Evolutionary conservation across 2,329 filamentous ascomycete species (phyloP).

Genomic region (Chrysoporthe deuterocubensis): DNA sequence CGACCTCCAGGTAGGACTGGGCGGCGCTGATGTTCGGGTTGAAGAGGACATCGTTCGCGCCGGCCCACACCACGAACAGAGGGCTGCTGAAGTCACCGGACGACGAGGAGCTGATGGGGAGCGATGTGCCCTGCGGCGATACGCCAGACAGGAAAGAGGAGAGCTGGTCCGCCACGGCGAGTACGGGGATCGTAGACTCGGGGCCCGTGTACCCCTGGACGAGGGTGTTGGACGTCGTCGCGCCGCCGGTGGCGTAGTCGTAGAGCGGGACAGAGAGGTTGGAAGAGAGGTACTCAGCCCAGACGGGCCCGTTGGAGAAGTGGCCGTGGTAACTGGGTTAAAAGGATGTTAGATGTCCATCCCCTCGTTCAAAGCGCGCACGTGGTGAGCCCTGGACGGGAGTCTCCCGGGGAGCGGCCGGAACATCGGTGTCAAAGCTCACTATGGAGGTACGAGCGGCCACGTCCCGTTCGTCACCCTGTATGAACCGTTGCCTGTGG

Average conservation of each 20-base stretch:
- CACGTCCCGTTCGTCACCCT: slow-evolving; percentile 13
- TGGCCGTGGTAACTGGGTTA: slow-evolving; percentile 6
- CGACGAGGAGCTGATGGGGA: background rate
- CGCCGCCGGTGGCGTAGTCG: slow-evolving; percentile 10
- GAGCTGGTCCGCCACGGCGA: slow-evolving; percentile 10
- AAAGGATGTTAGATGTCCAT: background rate
- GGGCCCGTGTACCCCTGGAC: slow-evolving; percentile 24
- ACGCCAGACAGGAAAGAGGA: slow-evolving; percentile 8
- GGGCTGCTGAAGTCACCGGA: slow-evolving; percentile 1
- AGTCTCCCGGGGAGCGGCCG: background rate
- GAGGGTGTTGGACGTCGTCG: slow-evolving; percentile 18
- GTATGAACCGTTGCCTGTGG: slow-evolving; percentile 12
- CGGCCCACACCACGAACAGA: slow-evolving; percentile 7
- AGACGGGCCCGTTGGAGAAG: slow-evolving; percentile 19
- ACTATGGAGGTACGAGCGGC: slow-evolving; percentile 17
- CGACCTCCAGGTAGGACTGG: slow-evolving; percentile 1
- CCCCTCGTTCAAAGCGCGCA: background rate
- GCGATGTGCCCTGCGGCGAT: slow-evolving; percentile 8
- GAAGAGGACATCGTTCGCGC: slow-evolving; percentile 19
- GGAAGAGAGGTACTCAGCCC: slow-evolving; percentile 6
- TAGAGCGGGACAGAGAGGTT: slow-evolving; percentile 14
- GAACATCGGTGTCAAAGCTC: background rate
- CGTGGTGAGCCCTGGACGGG: background rate
- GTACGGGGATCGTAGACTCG: slow-evolving; percentile 6
- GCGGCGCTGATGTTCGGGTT: slow-evolving; percentile 8